These are phyloP conservation scores for Verticillium nubilum DNA, from an alignment of 2,329 filamentous ascomycete species.

Conservation along the genomic window DNA sequence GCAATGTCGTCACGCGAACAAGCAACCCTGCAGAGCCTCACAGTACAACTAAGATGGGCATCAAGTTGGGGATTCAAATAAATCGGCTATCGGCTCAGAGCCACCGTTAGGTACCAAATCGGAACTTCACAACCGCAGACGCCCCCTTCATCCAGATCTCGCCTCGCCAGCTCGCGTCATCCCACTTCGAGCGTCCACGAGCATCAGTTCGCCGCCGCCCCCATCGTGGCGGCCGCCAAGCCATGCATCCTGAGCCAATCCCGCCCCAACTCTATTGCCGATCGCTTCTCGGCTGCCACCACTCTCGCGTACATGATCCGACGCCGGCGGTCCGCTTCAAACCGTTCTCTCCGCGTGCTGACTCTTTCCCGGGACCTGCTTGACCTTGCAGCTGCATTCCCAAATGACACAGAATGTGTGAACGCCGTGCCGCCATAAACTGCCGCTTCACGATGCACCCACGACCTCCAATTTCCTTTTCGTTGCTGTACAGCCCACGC, in stretches of 20 bases:
- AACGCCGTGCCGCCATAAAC: neutral
- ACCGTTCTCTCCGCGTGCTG: neutral
- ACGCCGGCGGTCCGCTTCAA: neutral
- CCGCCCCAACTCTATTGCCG: neutral
- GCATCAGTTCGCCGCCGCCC: neutral
- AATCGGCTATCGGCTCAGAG: neutral
- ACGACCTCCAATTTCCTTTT: neutral
- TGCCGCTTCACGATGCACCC: neutral
- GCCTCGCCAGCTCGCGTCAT: neutral
- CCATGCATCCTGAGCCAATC: neutral
- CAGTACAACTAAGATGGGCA: neutral
- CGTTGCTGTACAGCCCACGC: neutral
- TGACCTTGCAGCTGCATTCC: neutral
- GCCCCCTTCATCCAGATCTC: neutral
- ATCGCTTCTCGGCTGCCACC: conserved; percentile 1
- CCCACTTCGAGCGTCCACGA: neutral
- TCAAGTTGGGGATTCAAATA: neutral
- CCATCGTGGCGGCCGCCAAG: neutral
- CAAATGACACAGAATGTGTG: neutral
- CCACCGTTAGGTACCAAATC: neutral
- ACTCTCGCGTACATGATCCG: neutral
- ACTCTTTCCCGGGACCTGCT: neutral
- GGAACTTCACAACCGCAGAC: neutral
- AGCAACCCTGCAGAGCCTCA: neutral
- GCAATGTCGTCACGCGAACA: neutral